phyloP scores from a whole-genome alignment of 2,329 filamentous ascomycete species.

The Stachybotrys echinatus region DNA sequence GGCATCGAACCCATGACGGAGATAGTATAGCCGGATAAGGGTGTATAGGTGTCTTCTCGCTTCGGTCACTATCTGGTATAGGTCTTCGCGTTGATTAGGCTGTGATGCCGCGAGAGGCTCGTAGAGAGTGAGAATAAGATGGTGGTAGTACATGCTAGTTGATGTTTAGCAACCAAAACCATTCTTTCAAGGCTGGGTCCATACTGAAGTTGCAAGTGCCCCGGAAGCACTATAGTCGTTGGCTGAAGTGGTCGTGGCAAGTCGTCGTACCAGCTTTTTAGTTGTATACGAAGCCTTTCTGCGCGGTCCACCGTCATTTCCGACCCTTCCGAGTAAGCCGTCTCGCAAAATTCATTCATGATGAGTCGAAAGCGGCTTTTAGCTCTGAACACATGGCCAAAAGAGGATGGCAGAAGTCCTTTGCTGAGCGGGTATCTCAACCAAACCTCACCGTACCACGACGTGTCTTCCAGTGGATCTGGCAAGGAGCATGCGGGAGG shows the following conservation, averaged over 20 bases:
- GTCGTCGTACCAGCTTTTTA: constrained; percentile 20
- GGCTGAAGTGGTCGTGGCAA: constrained; percentile 20
- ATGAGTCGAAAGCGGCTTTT: constrained; percentile 22
- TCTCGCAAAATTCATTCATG: constrained; percentile 23
- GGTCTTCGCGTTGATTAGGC: not conserved
- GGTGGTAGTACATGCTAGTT: constrained; percentile 16
- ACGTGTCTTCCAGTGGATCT: constrained; percentile 11
- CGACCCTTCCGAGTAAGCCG: constrained; percentile 9
- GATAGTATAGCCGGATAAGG: constrained; percentile 21
- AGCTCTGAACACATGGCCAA: constrained; percentile 22
- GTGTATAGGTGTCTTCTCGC: constrained; percentile 15
- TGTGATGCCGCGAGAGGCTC: constrained; percentile 13
- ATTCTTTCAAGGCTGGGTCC: constrained; percentile 3
- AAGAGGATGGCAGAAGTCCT: constrained; percentile 12
- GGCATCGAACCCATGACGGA: constrained; percentile 24
- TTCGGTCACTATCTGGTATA: constrained; percentile 13
- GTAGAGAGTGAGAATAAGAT: constrained; percentile 18
- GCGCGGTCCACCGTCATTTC: constrained; percentile 12
- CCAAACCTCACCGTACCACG: constrained; percentile 30
- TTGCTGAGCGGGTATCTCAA: constrained; percentile 25
- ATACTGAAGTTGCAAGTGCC: constrained; percentile 30
- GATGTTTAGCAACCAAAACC: not conserved
- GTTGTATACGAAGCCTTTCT: constrained; percentile 9
- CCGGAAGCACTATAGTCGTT: constrained; percentile 22
- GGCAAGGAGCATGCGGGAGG: constrained; percentile 25